Evolutionary conservation across 1,284 basidiomycete genomes (phyloP), one percentile per base, ranked within the genome.

Genomic region (Ganoderma sp.): DNA sequence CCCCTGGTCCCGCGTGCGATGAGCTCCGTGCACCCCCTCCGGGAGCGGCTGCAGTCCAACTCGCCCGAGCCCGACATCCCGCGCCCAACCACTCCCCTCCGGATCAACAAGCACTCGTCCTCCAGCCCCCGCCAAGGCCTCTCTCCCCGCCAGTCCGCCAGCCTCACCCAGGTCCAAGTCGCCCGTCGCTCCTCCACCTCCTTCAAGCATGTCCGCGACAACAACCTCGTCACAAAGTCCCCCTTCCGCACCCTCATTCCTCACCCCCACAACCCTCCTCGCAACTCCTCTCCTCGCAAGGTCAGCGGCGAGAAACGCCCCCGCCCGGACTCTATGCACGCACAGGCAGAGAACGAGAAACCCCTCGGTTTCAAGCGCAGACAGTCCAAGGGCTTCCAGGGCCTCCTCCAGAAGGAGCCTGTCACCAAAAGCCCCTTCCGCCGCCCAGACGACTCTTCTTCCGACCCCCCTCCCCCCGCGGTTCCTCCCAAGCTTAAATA

Each of bases 401-500:
- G 87, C 37, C 86, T 96, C 45, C 85, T 90, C 0, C 85, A 92
- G 78, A 77, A 86, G 73, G 92, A 92, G 75, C 89, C 90, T 12
- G 95, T 97, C 57, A 89, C 90, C 32, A 94, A 92, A 81, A 95
- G 92, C 73, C 94, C 94, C n/a, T 96, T 96, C 82, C 85, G 85
- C 63, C 77, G 77, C 22, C 62, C 72, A 52, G 61, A 73, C 34
- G 71, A 68, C 28, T 58, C 65, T 72, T 75, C 65, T 71, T 78
- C 72, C 69, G 61, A 78, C 73, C 52, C 75, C 68, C 68, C 78
- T 65, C 75, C 80, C 50, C 73, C 79, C 62, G 66, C 75, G 41
- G 73, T 80, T 60, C 75, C 77, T 10, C 58, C 58, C 58, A 75
- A 75, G 63, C 65, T 71, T 45, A 69, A 74, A 62, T 64, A 71